phyloP scores from a whole-genome alignment of 2,329 filamentous ascomycete species.

The Fusarium burgessii region DNA sequence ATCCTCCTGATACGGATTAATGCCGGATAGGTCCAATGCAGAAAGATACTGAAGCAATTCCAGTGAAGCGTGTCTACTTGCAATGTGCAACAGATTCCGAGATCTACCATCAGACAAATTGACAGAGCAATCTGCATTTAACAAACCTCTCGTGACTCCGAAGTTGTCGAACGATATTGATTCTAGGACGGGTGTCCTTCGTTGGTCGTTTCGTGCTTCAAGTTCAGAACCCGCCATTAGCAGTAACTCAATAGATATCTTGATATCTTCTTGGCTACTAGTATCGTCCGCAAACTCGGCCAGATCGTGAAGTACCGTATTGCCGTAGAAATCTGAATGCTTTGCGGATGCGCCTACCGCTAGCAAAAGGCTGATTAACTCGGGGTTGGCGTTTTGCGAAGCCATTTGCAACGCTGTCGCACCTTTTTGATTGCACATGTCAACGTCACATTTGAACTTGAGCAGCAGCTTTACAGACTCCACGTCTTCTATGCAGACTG shows the following conservation, averaged over 20 bases:
- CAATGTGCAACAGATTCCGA: neutral
- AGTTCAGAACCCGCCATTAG: neutral
- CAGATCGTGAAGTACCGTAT: neutral
- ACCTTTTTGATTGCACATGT: rapidly evolving
- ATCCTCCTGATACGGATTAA: neutral
- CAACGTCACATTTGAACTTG: neutral
- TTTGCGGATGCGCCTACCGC: slow-evolving; percentile 11
- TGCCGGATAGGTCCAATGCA: neutral
- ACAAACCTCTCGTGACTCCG: neutral
- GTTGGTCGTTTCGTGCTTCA: rapidly evolving
- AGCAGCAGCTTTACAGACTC: slow-evolving; percentile 8
- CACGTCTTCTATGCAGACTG: rapidly evolving
- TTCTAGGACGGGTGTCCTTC: rapidly evolving
- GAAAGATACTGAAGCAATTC: neutral
- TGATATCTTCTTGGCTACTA: rapidly evolving
- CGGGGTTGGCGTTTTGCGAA: rapidly evolving
- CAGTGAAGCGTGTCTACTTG: rapidly evolving
- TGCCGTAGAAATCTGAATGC: rapidly evolving
- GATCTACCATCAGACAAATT: rapidly evolving
- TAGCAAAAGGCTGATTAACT: slow-evolving; percentile 6
- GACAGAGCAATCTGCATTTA: neutral
- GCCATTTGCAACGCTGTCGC: neutral
- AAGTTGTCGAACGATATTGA: rapidly evolving
- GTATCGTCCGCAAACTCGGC: rapidly evolving
- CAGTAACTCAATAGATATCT: neutral